Conservation (phyloP, 306 rosid species). For the Elaeagnus macrophylla region DNA sequence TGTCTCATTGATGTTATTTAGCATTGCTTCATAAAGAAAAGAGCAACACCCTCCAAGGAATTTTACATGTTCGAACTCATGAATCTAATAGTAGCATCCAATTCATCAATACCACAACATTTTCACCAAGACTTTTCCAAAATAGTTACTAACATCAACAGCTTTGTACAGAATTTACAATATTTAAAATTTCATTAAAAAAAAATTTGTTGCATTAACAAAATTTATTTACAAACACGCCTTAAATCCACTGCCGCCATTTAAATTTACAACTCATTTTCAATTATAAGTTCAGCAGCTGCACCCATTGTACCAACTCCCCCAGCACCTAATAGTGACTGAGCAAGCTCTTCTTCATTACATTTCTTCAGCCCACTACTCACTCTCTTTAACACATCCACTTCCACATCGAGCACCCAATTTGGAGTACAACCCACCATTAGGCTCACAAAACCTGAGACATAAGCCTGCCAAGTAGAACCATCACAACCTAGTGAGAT, state of each 20-base stretch:
- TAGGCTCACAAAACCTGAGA: slow-evolving; percentile 68
- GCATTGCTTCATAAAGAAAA: too few relatives aligned
- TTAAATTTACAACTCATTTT: slow-evolving; percentile 33
- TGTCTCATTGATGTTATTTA: too few relatives aligned
- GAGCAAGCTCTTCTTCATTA: slow-evolving; percentile 83
- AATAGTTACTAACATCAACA: too few relatives aligned
- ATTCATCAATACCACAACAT: too few relatives aligned
- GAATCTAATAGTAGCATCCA: too few relatives aligned
- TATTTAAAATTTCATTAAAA: too few relatives aligned
- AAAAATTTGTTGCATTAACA: slow-evolving; percentile 4
- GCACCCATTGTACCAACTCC: slow-evolving; percentile 66
- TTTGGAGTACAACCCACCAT: slow-evolving; percentile 73
- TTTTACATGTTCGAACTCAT: too few relatives aligned
- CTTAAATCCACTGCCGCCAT: slow-evolving; percentile 1
- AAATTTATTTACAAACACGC: slow-evolving; percentile 12
- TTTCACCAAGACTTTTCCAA: too few relatives aligned
- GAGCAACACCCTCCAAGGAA: too few relatives aligned
- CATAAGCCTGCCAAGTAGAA: slow-evolving; percentile 86
- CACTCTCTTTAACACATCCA: slow-evolving; percentile 62
- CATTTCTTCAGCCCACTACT: slow-evolving; percentile 72
- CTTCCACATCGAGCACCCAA: slow-evolving; percentile 86
- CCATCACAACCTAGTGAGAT: slow-evolving; percentile 82
- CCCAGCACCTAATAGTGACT: slow-evolving; percentile 41
- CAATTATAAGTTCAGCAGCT: slow-evolving; percentile 75
- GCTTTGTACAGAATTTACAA: too few relatives aligned